phyloP scores from a whole-genome alignment of 2,329 filamentous ascomycete genomes.

The Hirsutella rhossiliensis region DNA sequence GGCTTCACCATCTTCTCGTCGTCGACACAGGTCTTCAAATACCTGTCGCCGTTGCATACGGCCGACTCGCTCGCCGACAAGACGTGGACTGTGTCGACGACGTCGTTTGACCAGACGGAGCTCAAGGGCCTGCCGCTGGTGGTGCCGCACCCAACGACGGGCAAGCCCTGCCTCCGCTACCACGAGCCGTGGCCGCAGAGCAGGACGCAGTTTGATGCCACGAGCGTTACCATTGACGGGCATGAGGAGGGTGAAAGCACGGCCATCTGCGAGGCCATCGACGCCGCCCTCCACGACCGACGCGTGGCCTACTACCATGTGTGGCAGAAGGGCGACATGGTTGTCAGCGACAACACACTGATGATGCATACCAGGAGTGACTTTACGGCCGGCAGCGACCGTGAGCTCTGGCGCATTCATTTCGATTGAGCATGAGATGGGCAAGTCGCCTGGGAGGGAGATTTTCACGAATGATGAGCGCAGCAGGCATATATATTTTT shows the following conservation, averaged over 20 bases:
- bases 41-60: conserved; percentile 26
- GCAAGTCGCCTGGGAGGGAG: no score
- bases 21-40: conserved; percentile 35
- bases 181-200: conserved; percentile 41
- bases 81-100: conserved; percentile 37
- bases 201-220: conserved; percentile 38
- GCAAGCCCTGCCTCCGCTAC: conserved; percentile 36
- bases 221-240: conserved; percentile 28
- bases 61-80: conserved; percentile 22
- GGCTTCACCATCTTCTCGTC: conserved; percentile 43
- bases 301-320: conserved; percentile 35
- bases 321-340: conserved; percentile 42
- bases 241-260: conserved; percentile 16
- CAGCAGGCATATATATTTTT: no score
- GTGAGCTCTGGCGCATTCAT: conserved; percentile 39
- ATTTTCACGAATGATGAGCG: no score
- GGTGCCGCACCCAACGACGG: conserved; percentile 29
- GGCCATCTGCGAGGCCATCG: conserved; percentile 25
- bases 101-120: conserved; percentile 30
- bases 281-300: conserved; percentile 33
- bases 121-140: conserved; percentile 32
- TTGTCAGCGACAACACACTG: conserved; percentile 39
- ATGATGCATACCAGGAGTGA: conserved; percentile 37
- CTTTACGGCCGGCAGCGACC: conserved; percentile 27
- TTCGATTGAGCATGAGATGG: conserved; percentile 24